Evolutionary conservation across 2,329 filamentous ascomycete genomes (phyloP).

Genomic region (Iodosphaeria phyllophila): DNA sequence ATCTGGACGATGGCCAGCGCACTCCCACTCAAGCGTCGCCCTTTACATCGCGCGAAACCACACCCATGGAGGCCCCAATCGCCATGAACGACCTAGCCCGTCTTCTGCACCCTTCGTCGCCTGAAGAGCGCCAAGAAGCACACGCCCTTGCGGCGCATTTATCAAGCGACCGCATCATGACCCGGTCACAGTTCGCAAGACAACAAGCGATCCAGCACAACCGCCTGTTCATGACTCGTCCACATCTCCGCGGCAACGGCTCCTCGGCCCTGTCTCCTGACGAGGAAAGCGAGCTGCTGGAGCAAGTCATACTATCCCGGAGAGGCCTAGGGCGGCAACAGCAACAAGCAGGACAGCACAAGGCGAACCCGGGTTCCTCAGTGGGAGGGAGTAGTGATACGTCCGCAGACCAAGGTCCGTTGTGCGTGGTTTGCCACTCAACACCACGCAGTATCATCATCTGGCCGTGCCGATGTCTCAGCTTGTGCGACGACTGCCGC

Average conservation of each 20-base stretch:
- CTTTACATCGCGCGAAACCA: slow-evolving; percentile 27
- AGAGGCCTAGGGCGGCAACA: slow-evolving; percentile 11
- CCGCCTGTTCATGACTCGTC: slow-evolving; percentile 46
- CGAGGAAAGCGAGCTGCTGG: slow-evolving; percentile 41
- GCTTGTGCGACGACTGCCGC: slow-evolving; percentile 85
- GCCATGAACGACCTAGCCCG: slow-evolving; percentile 53
- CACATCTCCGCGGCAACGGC: too few relatives aligned
- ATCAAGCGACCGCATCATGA: slow-evolving; percentile 52
- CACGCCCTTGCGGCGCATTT: slow-evolving; percentile 67
- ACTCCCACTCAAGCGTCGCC: slow-evolving; percentile 58
- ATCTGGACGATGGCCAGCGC: slow-evolving; percentile 29
- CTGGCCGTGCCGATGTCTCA: slow-evolving; percentile 91
- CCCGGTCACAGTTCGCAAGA: slow-evolving; percentile 57
- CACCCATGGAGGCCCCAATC: slow-evolving; percentile 45
- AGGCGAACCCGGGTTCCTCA: slow-evolving; percentile 28
- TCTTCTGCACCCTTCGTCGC: slow-evolving; percentile 62
- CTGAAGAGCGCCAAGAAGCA: slow-evolving; percentile 66
- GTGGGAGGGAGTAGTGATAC: slow-evolving; percentile 54
- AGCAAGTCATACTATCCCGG: slow-evolving; percentile 38
- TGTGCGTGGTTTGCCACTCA: slow-evolving; percentile 85
- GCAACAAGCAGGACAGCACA: slow-evolving; percentile 3
- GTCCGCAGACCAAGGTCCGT: slow-evolving; percentile 50
- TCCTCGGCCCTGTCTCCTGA: slow-evolving; percentile 29
- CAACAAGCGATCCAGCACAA: slow-evolving; percentile 51
- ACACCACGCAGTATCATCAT: slow-evolving; percentile 76